phyloP scores from a whole-genome alignment of 2,329 filamentous ascomycete genomes.

The Fonsecaea pedrosoi region DNA sequence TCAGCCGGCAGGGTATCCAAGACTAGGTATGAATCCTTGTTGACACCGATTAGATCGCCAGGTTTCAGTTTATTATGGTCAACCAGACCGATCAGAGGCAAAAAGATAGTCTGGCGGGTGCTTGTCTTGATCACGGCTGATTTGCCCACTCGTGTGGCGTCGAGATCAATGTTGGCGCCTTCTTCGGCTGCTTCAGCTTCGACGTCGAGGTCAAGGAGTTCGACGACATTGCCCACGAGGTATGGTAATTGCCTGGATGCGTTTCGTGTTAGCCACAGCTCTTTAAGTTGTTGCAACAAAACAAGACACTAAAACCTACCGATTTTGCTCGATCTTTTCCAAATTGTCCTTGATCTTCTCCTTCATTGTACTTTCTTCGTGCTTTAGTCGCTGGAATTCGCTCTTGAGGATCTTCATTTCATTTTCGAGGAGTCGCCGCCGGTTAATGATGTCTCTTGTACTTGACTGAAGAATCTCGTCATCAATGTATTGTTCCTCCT shows the following conservation, averaged over 20 bases:
- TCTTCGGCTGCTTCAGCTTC: constrained; percentile 95
- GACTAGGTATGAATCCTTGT: constrained; percentile 98
- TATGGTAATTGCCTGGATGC: constrained; percentile 86
- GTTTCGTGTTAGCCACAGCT: constrained; percentile 30
- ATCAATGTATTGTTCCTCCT: constrained; percentile 83
- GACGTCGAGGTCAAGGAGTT: constrained; percentile 94
- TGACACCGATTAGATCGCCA: constrained; percentile 94
- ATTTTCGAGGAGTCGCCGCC: constrained; percentile 92
- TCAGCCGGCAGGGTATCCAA: constrained; percentile 96
- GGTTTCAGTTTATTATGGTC: constrained; percentile 95
- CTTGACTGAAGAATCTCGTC: constrained; percentile 90
- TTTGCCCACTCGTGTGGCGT: constrained; percentile 95
- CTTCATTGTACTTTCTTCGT: constrained; percentile 94
- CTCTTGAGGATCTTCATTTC: constrained; percentile 98
- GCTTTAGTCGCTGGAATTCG: constrained; percentile 89
- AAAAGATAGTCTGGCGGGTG: constrained; percentile 96
- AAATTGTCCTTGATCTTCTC: constrained; percentile 99
- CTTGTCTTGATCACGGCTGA: constrained; percentile 99
- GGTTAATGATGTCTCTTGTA: constrained; percentile 92
- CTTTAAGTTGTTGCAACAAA: not conserved
- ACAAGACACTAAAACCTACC: constrained; percentile 61
- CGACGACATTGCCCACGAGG: constrained; percentile 96
- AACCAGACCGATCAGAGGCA: constrained; percentile 94
- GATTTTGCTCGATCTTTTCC: constrained; percentile 99
- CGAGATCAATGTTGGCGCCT: constrained; percentile 96